Evolutionary conservation across 2,329 filamentous ascomycete genomes (phyloP), one percentile per base, ranked within the genome.

Genomic region (Pseudopithomyces chartarum): DNA sequence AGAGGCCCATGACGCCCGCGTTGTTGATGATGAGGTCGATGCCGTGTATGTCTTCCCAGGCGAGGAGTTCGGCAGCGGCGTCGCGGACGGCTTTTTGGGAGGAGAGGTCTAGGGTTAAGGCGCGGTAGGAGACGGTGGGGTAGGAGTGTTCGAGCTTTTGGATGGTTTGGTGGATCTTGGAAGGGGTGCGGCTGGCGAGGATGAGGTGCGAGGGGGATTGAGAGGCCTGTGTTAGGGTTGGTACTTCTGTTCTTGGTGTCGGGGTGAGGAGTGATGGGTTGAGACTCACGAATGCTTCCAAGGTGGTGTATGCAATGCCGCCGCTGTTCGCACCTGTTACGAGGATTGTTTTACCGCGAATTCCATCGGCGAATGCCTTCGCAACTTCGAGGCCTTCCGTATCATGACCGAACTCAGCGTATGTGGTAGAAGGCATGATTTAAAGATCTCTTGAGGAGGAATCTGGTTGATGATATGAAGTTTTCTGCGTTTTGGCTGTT

Each of bases 11-110:
- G 50, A 78, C 63, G 22, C 74, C 77, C 0, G 78, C 77, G 51
- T 77, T 77, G 58, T 69, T 63, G 43, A 78, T 64, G 11, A 79
- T 64, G 33, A 79, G 65, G 55, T 80, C 75, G 11, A 80, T 65
- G 0, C 13, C 64, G 6, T 68, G 65, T 5, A 58, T 34, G 5
- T 71, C 68, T 12, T 58, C 22, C 6, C 61, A 61, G 20, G 60
- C 42, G 1, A 61, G 40, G 8, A 67, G 54, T 3, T 55, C 60
- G 3, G 67, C 56, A 1, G 70, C 75, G 7, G 75, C 76, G 8
- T 59, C 49, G 42, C 67, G 60, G 34, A 74, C 58, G 6, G 66
- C 66, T 6, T 61, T 60, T 36, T 74, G 65, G 12, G 66, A 67
- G 3, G 59, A 59, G 2, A 78, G 70, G 57, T 78, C 73, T 10